phyloP scores from a whole-genome alignment of 495 filamentous ascomycete species.

The Penicillium lividum region DNA sequence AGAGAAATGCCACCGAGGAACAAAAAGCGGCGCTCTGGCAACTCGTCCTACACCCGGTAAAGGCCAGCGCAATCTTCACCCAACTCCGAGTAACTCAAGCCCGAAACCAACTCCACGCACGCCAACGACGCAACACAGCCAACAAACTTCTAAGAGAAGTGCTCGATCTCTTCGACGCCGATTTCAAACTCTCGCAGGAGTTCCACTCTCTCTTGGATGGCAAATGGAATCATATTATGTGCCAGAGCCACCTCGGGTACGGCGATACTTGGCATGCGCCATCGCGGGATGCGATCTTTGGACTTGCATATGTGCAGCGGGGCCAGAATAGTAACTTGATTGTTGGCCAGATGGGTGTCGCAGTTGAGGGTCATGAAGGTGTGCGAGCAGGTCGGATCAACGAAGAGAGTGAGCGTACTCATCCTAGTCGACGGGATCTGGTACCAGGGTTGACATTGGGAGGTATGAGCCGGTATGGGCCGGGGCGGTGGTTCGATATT shows the following conservation, averaged over 20 bases:
- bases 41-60: constrained; percentile 66
- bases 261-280: constrained; percentile 37
- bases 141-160: constrained; percentile 62
- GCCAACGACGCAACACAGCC: constrained; percentile 65
- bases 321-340: constrained; percentile 30
- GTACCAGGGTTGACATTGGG: constrained; percentile 53
- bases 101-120: constrained; percentile 62
- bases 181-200: constrained; percentile 58
- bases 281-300: constrained; percentile 25
- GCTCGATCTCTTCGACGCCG: constrained; percentile 59
- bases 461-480: constrained; percentile 64
- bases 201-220: constrained; percentile 66
- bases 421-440: constrained; percentile 53
- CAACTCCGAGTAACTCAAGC: constrained; percentile 62
- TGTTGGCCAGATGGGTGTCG: constrained; percentile 62
- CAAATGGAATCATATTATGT: constrained; percentile 76
- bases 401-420: constrained; percentile 59
- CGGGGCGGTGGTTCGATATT: constrained; percentile 66
- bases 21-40: constrained; percentile 61
- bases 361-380: constrained; percentile 53
- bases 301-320: constrained; percentile 24
- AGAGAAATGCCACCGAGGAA: neutral
- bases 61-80: constrained; percentile 61
- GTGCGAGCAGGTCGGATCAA: constrained; percentile 44
- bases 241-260: constrained; percentile 57